phyloP scores from a whole-genome alignment of 176 grass and related monocot genomes.

The Ananas comosus region DNA sequence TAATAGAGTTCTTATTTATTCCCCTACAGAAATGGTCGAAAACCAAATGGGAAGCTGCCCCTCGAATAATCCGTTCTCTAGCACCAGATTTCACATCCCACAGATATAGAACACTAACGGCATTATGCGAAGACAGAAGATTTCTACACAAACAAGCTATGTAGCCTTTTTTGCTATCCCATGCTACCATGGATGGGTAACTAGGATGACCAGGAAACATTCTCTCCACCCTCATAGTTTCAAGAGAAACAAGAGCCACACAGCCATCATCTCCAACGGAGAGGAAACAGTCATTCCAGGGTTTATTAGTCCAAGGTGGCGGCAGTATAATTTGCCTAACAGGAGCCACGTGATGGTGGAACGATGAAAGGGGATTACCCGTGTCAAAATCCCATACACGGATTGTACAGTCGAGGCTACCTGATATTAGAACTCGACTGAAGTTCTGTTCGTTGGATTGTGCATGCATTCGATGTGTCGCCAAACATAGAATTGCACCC shows the following conservation, averaged over 20 bases:
- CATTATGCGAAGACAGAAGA: slow-evolving; percentile 42
- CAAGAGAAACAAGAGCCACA: slow-evolving; percentile 78
- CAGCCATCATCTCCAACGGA: slow-evolving; percentile 83
- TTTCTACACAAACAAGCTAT: slow-evolving; percentile 85
- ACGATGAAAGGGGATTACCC: slow-evolving; percentile 50
- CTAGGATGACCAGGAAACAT: slow-evolving; percentile 82
- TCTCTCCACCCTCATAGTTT: slow-evolving; percentile 82
- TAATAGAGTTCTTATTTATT: slow-evolving; percentile 74
- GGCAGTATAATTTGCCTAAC: slow-evolving; percentile 82
- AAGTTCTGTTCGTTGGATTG: slow-evolving; percentile 31
- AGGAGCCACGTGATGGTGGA: slow-evolving; percentile 79
- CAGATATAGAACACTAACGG: slow-evolving; percentile 60
- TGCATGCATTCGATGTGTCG: slow-evolving; percentile 57
- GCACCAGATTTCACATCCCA: slow-evolving; percentile 94
- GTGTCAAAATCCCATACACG: slow-evolving; percentile 76
- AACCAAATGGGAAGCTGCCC: slow-evolving; percentile 60
- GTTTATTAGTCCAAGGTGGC: slow-evolving; percentile 45
- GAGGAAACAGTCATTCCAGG: slow-evolving; percentile 87
- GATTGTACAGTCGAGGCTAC: slow-evolving; percentile 63
- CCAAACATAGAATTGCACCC: slow-evolving; percentile 83
- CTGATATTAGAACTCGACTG: slow-evolving; percentile 58
- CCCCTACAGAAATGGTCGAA: slow-evolving; percentile 91
- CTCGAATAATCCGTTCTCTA: slow-evolving; percentile 59
- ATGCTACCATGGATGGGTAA: slow-evolving; percentile 79
- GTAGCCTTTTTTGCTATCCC: slow-evolving; percentile 87